Conservation (phyloP, 1,139 yeast species). For the Zygotorulaspora mrakii region DNA sequence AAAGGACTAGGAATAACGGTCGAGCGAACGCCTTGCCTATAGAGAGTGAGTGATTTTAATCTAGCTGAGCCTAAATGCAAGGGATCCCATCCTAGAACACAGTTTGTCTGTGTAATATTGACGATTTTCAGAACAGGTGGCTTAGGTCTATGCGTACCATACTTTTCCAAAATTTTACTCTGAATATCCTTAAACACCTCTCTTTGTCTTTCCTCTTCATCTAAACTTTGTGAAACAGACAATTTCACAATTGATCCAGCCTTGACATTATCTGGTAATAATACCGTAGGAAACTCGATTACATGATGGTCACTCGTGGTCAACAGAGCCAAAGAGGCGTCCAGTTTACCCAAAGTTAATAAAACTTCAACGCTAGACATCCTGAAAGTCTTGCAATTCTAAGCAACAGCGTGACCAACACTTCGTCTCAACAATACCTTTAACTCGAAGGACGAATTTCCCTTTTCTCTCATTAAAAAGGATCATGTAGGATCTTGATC, state of each 20-base stretch:
- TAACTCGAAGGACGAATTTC: too few species aligned
- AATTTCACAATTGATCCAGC: constrained; percentile 94
- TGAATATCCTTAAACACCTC: constrained; percentile 62
- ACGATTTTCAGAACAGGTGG: constrained; percentile 66
- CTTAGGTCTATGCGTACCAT: constrained; percentile 71
- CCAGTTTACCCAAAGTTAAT: constrained; percentile 90
- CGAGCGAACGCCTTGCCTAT: constrained; percentile 64
- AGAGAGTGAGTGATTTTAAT: constrained; percentile 70
- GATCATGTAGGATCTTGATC: not conserved
- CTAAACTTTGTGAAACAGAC: constrained; percentile 75
- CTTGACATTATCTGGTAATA: constrained; percentile 82
- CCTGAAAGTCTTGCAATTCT: not conserved
- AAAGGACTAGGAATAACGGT: constrained; percentile 86
- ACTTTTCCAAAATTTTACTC: constrained; percentile 64
- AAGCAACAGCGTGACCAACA: too few species aligned
- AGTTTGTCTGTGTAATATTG: constrained; percentile 90
- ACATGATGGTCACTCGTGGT: constrained; percentile 91
- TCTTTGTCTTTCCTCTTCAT: constrained; percentile 60
- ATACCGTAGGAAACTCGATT: constrained; percentile 91
- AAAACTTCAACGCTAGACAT: constrained; percentile 50
- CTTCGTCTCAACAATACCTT: too few species aligned
- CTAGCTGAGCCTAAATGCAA: constrained; percentile 80
- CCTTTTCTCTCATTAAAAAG: too few species aligned
- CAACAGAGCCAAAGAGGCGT: constrained; percentile 87
- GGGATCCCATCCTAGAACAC: constrained; percentile 92